Evolutionary conservation across 805 yeast genomes (phyloP).

Genomic region (Myxozyma mucilagina): DNA sequence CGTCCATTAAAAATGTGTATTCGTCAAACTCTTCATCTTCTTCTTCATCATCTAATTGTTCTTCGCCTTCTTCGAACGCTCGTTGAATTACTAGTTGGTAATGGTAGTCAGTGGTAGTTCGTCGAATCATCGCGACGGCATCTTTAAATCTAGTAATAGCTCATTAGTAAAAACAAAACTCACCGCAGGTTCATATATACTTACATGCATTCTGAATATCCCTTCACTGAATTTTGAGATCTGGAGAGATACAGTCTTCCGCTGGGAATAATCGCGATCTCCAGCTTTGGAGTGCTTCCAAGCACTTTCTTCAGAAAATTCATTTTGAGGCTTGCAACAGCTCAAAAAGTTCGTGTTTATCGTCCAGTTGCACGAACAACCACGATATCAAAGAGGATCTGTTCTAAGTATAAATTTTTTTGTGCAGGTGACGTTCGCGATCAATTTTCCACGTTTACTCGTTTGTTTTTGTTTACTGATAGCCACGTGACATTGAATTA

Average conservation of each 20-base stretch:
- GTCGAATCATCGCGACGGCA: slow-evolving; percentile 70
- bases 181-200: slow-evolving; percentile 2
- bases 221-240: slow-evolving; percentile 78
- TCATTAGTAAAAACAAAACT: background rate
- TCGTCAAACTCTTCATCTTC: slow-evolving; percentile 56
- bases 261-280: slow-evolving; percentile 58
- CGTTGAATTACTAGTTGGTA: slow-evolving; percentile 72
- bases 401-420: background rate
- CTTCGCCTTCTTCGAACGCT: slow-evolving; percentile 68
- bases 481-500: background rate
- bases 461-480: background rate
- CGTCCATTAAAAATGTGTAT: slow-evolving; percentile 67
- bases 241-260: slow-evolving; percentile 78
- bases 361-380: too few relatives aligned
- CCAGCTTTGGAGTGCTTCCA: slow-evolving; percentile 19
- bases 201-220: slow-evolving; percentile 63
- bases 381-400: background rate
- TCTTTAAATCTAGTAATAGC: slow-evolving; percentile 65
- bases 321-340: slow-evolving; percentile 45
- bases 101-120: slow-evolving; percentile 62
- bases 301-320: slow-evolving; percentile 60
- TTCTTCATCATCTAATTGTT: slow-evolving; percentile 49
- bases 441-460: background rate
- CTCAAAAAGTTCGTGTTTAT: background rate
- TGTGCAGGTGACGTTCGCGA: background rate